Evolutionary conservation across 1,284 basidiomycete species (phyloP), one percentile per base, ranked within the genome.

Genomic region (Microbotryum silenes-acaulis): DNA sequence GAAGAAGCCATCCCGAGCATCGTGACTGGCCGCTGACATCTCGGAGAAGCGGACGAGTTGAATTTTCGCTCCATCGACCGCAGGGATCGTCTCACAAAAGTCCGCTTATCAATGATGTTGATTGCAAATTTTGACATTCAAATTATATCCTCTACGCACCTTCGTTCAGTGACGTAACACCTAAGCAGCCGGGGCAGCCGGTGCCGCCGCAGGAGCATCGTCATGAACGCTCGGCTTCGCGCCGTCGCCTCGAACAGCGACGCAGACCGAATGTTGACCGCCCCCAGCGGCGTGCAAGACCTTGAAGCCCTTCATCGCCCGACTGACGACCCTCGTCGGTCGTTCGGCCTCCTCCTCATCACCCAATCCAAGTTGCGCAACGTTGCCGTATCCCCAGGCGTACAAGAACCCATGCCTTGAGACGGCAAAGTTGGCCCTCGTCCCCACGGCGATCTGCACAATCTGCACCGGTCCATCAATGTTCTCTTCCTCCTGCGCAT

Each of bases 391-490:
- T 20, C 71, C 71, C 71, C 71, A 72, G 16, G 54, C 48, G 51
- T 64, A 72, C 18, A 65, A 61, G 54, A 59, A 60, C 4, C 70
- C 70, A 16, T 58, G 51, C 20, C 50, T 52, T 20, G 87, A 88
- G 53, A 92, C 81, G 4, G 88, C 91, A 64, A 92, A 81, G 70
- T 87, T 91, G 75, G 89, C 88, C 70, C 90, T 83, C 46, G 83
- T 83, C 2, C 91, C 92, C 12, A 82, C 84, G 3, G 86, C 83
- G 68, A 96, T 81, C 58, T 84, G 81, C 20, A 85, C 80, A 66
- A 93, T 83, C 6, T 83, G 37, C 81, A 74, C 75, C 12, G 71
- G 71, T 60, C 74, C 77, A 3, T 76, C 74, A 37, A 65, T 74
- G 64, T 77, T 73, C 31, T 68, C 73, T 57, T 77, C 80, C 37